Conservation (phyloP, 768 basidiomycete species). For the Lentinula lateritia region DNA sequence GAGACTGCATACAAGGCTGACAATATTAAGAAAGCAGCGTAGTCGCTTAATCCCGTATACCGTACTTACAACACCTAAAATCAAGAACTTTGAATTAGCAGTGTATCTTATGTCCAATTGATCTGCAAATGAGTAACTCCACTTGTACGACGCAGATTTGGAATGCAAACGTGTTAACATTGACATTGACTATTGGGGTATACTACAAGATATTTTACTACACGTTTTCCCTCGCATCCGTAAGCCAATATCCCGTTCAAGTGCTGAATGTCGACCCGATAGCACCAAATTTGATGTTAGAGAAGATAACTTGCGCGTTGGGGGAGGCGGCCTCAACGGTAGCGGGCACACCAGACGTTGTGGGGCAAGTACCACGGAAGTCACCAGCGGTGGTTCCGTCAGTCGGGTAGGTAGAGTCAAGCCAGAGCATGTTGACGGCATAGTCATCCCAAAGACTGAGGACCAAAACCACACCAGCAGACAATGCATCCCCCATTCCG, state of each 20-base stretch:
- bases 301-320: slow-evolving; percentile 42
- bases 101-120: too few species aligned
- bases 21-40: neutral
- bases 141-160: too few species aligned
- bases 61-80: too few species aligned
- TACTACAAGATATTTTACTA: neutral
- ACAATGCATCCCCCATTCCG: slow-evolving; percentile 17
- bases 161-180: too few species aligned
- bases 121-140: too few species aligned
- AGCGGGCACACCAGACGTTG: slow-evolving; percentile 38
- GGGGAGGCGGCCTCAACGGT: slow-evolving; percentile 34
- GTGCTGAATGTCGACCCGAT: slow-evolving; percentile 37
- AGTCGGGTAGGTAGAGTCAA: slow-evolving; percentile 45
- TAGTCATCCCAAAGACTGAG: slow-evolving; percentile 48
- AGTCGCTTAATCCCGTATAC: neutral
- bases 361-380: slow-evolving; percentile 45
- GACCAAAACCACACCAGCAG: slow-evolving; percentile 27
- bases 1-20: slow-evolving; percentile 2
- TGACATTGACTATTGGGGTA: too few species aligned
- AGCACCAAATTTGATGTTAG: slow-evolving; percentile 49
- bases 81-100: too few species aligned
- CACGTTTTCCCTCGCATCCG: neutral
- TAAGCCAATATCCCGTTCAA: neutral
- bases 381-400: slow-evolving; percentile 34
- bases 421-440: slow-evolving; percentile 50